Base-by-base conservation (phyloP, 352 stramenopile genomes). In the Nothophytophthora sp. region DNA sequence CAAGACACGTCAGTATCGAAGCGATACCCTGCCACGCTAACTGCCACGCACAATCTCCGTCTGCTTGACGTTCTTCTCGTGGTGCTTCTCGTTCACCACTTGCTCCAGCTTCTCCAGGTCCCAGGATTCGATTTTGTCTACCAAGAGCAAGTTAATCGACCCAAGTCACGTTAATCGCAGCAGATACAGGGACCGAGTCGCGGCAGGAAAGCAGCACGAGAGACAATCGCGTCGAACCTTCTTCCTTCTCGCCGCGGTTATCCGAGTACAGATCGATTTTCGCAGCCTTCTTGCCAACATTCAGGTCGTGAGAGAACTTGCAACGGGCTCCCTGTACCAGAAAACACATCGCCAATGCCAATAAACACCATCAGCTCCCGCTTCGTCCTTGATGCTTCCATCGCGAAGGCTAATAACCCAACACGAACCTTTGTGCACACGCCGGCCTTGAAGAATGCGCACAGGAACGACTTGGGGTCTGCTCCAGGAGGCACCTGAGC, bases 261-360 rank as follows among this genome's bases (percentile, higher is more conserved):
- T 96, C 87, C 64, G 86, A 82, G 67, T 96, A 95, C 63, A 96
- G 72, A 47, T 96, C 84, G 55, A 95, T 96, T 60, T 96, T 96
- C 19, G 81, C 77, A 1, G 87, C 59, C 60, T 93, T 94, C 58
- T 93, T 95, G 41, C 68, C 86, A 13, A 95, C 71, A 54, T 86
- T 95, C 57, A 95, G 64, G 63, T 96, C 87, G 63, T 96, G 87
- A 34, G 85, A 85, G 62, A 93, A 96, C 70, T 96, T 96, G 60
- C 87, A 96, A 4, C 84, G 81, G 36, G 73, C 88, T 22, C 87
- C 87, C 76, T 92, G 49, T 11, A 33, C 20, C 16, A 50, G 16
- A 41, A 51, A 54, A 27, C 20, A 50, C 6, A 40, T 13, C 16
- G 15, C 40, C 22, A 9, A n/a, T 25, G 11, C 20, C 34, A 32